Evolutionary conservation across 129 eudicot species (phyloP).

Genomic region (Chrysanthemum seticuspe): DNA sequence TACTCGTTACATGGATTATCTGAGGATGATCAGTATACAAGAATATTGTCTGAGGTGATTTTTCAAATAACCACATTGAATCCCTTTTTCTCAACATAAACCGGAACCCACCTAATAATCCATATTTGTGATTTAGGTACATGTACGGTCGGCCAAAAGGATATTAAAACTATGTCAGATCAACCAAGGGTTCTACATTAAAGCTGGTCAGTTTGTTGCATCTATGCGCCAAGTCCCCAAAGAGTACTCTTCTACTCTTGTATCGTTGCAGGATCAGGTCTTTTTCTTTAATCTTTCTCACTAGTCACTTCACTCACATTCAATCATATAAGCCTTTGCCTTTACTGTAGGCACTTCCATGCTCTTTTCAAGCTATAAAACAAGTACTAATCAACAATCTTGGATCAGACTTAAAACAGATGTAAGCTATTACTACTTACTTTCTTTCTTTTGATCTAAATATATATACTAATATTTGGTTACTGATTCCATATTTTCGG

Average conservation of each 20-base stretch:
- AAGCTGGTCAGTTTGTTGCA: constrained; percentile 96
- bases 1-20: constrained; percentile 67
- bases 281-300: background rate
- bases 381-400: constrained; percentile 65
- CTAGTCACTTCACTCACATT: background rate
- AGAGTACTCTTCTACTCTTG: constrained; percentile 84
- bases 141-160: constrained; percentile 85
- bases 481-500: constrained; percentile 13
- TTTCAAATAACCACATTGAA: background rate
- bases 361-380: constrained; percentile 63
- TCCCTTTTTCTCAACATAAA: no score
- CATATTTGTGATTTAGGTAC: constrained; percentile 48
- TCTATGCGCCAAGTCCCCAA: constrained; percentile 81
- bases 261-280: constrained; percentile 88
- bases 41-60: constrained; percentile 59
- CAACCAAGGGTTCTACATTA: constrained; percentile 88
- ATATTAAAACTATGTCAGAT: constrained; percentile 62
- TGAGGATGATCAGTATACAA: constrained; percentile 49
- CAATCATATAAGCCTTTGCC: constrained; percentile 26
- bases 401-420: constrained; percentile 60
- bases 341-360: constrained; percentile 75
- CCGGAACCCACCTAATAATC: background rate
- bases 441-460: background rate
- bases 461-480: background rate
- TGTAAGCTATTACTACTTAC: constrained; percentile 48